Percentiles rank a stretch among this genome's conserved stretches.
Conservation (phyloP, 164 flowering plant species). For the Chimonanthus praecox region DNA sequence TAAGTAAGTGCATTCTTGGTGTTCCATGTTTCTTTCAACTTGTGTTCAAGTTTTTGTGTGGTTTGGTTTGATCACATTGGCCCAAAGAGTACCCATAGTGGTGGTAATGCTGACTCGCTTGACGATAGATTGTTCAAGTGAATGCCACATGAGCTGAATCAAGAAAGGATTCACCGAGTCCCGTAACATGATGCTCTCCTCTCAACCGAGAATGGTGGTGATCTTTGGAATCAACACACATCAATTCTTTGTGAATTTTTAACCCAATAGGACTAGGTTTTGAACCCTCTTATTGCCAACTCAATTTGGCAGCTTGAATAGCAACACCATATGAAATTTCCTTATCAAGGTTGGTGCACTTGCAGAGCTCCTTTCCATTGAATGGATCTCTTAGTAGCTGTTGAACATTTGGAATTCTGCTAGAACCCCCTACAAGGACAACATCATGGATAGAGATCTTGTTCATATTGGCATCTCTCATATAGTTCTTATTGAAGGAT, state of each 20-base stretch:
- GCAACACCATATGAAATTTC: conserved; percentile 85
- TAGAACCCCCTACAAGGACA: conserved; percentile 65
- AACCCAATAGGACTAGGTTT: conserved; percentile 47
- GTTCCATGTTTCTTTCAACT: too few relatives aligned
- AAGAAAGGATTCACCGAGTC: too few relatives aligned
- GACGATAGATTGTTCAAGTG: too few relatives aligned
- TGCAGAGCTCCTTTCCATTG: conserved; percentile 67
- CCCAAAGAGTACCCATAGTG: too few relatives aligned
- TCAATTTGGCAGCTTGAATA: conserved; percentile 63
- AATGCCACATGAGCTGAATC: too few relatives aligned
- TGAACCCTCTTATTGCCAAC: conserved; percentile 67
- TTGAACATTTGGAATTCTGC: conserved; percentile 66
- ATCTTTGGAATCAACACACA: conserved; percentile 25
- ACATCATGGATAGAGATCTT: conserved; percentile 52
- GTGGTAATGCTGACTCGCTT: too few relatives aligned
- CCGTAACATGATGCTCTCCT: too few relatives aligned
- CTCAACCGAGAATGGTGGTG: too few relatives aligned
- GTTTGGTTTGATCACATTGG: too few relatives aligned
- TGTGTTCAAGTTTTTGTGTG: too few relatives aligned
- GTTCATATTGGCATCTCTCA: conserved; percentile 68
- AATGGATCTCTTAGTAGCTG: conserved; percentile 56
- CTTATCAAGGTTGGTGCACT: conserved; percentile 69
- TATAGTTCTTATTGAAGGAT: conserved; percentile 57
- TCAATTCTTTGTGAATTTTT: conserved; percentile 59
- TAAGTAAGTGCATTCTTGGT: too few relatives aligned